A percentile compares a stretch with the other conserved stretches of the same genome.
phyloP scores from a whole-genome alignment of 371 early-diverging fungal genomes.

The Actinomucor elegans region DNA sequence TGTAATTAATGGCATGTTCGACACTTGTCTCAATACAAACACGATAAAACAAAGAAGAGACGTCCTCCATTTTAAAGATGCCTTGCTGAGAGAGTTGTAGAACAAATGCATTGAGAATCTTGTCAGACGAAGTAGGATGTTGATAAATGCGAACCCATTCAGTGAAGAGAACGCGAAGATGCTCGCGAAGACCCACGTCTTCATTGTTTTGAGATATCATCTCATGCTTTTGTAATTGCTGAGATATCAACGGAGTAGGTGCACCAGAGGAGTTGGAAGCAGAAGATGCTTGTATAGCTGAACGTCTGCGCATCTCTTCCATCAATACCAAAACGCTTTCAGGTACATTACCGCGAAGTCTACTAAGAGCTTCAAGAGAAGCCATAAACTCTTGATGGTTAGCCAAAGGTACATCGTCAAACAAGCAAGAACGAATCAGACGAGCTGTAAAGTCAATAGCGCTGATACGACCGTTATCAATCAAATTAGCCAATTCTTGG shows the following conservation, averaged over 20 bases:
- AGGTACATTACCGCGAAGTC: slow-evolving; percentile 68
- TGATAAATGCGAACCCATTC: slow-evolving; percentile 92
- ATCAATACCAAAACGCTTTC: slow-evolving; percentile 57
- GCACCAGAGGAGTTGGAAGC: slow-evolving; percentile 4
- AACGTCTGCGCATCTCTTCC: slow-evolving; percentile 29
- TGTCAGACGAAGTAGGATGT: slow-evolving; percentile 79
- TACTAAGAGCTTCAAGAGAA: slow-evolving; percentile 68
- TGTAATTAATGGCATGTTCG: slow-evolving; percentile 70
- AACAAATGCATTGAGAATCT: slow-evolving; percentile 63
- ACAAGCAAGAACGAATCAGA: slow-evolving; percentile 71
- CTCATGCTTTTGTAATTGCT: slow-evolving; percentile 8
- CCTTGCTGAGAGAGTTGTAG: slow-evolving; percentile 77
- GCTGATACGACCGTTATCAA: slow-evolving; percentile 69
- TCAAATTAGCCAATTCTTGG: slow-evolving; percentile 79
- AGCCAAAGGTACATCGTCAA: slow-evolving; percentile 60
- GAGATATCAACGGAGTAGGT: slow-evolving; percentile 11
- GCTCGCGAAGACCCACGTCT: slow-evolving; percentile 60
- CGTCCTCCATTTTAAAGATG: slow-evolving; percentile 73
- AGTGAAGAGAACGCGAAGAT: slow-evolving; percentile 68
- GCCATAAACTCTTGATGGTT: slow-evolving; percentile 73
- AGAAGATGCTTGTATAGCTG: not conserved
- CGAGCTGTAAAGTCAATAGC: slow-evolving; percentile 81
- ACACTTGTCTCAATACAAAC: slow-evolving; percentile 83
- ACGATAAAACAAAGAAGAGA: slow-evolving; percentile 85
- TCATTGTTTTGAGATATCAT: not conserved